phyloP scores from a whole-genome alignment of 768 basidiomycete genomes.

The Boletus patriciae region DNA sequence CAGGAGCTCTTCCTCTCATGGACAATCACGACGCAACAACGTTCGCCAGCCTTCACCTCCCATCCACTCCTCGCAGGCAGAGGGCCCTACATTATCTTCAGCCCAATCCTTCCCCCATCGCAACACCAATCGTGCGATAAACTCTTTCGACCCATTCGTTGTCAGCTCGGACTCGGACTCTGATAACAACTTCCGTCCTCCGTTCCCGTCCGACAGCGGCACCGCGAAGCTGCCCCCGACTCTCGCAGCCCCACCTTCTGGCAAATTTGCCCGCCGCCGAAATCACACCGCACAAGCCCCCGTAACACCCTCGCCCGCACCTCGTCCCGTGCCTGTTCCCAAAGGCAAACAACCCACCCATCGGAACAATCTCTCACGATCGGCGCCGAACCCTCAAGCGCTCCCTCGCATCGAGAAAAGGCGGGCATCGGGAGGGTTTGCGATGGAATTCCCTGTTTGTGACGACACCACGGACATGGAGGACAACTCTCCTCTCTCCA shows the following conservation, averaged over 20 bases:
- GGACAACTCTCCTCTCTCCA: slow-evolving; percentile 46
- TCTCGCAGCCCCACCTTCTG: slow-evolving; percentile 48
- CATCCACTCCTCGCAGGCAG: slow-evolving; percentile 64
- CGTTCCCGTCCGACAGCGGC: slow-evolving; percentile 24
- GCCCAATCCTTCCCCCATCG: slow-evolving; percentile 29
- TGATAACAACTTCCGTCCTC: slow-evolving; percentile 37
- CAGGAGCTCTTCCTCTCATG: slow-evolving; percentile 50
- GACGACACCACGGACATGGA: slow-evolving; percentile 64
- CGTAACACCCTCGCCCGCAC: slow-evolving; percentile 38
- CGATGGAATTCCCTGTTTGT: slow-evolving; percentile 61
- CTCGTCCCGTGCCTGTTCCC: slow-evolving; percentile 55
- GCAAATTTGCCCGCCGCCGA: slow-evolving; percentile 61
- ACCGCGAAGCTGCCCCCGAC: slow-evolving; percentile 37
- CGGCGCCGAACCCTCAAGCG: slow-evolving; percentile 48
- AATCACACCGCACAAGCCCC: slow-evolving; percentile 37
- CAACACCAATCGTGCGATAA: slow-evolving; percentile 35
- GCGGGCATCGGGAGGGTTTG: slow-evolving; percentile 33
- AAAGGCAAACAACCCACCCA: slow-evolving; percentile 18
- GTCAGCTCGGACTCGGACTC: slow-evolving; percentile 46
- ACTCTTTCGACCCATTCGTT: slow-evolving; percentile 50
- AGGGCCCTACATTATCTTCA: slow-evolving; percentile 39
- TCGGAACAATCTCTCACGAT: slow-evolving; percentile 44
- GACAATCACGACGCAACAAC: slow-evolving; percentile 48
- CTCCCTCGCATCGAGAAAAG: slow-evolving; percentile 32
- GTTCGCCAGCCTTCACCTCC: slow-evolving; percentile 66